Percentiles rank a stretch among this genome's conserved stretches.
phyloP scores from a whole-genome alignment of 2,329 filamentous ascomycete species.

The Ceratocystis huliohia region DNA sequence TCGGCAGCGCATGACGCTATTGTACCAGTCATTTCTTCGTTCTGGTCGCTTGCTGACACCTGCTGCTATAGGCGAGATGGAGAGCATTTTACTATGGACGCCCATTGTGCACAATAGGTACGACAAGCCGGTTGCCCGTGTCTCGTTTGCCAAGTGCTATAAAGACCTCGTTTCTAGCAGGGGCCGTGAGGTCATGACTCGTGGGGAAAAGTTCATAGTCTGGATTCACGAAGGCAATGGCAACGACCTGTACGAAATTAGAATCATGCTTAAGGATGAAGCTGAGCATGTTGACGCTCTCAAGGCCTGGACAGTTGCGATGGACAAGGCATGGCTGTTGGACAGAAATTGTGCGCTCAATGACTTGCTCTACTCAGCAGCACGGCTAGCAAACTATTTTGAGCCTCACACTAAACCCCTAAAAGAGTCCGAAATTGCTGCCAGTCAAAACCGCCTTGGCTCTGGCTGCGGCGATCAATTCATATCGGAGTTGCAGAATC shows the following conservation, averaged over 20 bases:
- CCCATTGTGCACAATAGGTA: constrained; percentile 26
- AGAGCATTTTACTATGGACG: constrained; percentile 46
- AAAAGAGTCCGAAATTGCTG: neutral
- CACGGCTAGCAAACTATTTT: neutral
- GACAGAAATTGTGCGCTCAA: constrained; percentile 14
- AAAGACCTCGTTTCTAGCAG: constrained; percentile 28
- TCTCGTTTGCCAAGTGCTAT: constrained; percentile 35
- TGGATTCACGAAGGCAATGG: constrained; percentile 15
- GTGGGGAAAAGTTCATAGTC: constrained; percentile 15
- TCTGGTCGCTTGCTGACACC: constrained; percentile 46
- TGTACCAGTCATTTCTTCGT: constrained; percentile 50
- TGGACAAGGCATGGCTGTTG: constrained; percentile 30
- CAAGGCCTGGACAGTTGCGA: constrained; percentile 30
- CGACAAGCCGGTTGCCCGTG: constrained; percentile 26
- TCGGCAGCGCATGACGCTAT: constrained; percentile 68
- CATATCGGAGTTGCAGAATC: constrained; percentile 25
- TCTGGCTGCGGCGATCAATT: constrained; percentile 23
- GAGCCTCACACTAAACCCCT: neutral
- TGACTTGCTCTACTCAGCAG: neutral
- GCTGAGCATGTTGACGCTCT: constrained; percentile 27
- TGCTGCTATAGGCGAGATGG: constrained; percentile 48
- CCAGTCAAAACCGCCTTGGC: neutral
- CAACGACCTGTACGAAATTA: constrained; percentile 25
- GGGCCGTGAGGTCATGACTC: constrained; percentile 26
- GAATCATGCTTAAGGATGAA: constrained; percentile 29